Base-by-base conservation (phyloP, 2,329 filamentous ascomycete species). In the Passalora sequoiae region DNA sequence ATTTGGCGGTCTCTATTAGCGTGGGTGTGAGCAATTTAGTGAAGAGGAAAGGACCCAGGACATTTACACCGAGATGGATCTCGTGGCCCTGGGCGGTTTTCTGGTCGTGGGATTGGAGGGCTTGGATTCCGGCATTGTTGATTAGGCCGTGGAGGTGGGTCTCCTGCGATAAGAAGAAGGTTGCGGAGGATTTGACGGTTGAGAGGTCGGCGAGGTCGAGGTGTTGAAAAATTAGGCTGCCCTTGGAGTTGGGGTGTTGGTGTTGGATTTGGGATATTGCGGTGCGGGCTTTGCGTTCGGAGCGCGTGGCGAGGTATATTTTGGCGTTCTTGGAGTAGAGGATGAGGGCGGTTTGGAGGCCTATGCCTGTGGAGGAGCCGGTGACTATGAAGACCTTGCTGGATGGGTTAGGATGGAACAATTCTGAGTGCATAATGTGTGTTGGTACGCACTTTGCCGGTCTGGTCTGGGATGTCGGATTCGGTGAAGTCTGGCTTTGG, bases 281-380 rank as follows among this genome's bases (percentile, higher is more conserved):
- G 1, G 56, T 47, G 2, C 60, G 57, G 10, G 66, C 73, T 47
- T 73, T 74, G 12, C 65, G 56, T 17, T 65, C 55, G 2, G 62
- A 70, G 20, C 77, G 73, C 1, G 70, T 70, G 6, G 75, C 74
- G 17, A 78, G 59, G 59, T 78, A 80, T n/a, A 81, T 71, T 2
- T 64, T 76, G 30, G 67, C 67, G 43, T 77, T 74, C 25, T 67
- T 69, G 9, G 63, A 59, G 59, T 80, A 81, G 8, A 82, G 66
- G 3, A 81, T 69, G 28, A 69, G 69, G 22, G 65, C 65, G 15
- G 80, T 65, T 50, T 78, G 72, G 29, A 70, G 69, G 7, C 77
- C 77, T 5, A 78, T 66, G 25, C 71, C 71, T 0, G 67, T 56
- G 40, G 69, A 66, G 17, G 67, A 70, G 16, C 73, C 73, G 0